Base-by-base conservation (phyloP, 179 eudicot genomes). In the Amaranthus tricolor region DNA sequence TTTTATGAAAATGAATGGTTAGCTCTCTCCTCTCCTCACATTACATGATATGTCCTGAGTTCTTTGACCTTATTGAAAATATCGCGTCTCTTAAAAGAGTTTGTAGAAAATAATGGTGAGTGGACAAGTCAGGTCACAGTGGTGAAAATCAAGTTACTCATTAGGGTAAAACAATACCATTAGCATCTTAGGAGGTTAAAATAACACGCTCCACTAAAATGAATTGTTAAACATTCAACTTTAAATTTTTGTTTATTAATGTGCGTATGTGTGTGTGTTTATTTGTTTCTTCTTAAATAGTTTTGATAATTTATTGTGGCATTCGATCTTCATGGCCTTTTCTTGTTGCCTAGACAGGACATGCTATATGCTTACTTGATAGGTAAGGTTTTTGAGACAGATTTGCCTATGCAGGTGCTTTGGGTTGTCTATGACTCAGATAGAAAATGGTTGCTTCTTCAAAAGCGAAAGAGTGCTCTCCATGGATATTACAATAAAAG, bases 401-500 rank as follows among this genome's bases (percentile, higher is more conserved):
- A 24, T 77, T 68, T 63, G 80, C 68, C 64, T 74, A 61, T 86
- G 74, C 83, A 96, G 99, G 88, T 86, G 66, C 91, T 96, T 70
- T 91, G 97, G 98, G 84, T 91, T 54, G 85, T 96, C 57, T 89
- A 85, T 68, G 98, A 91, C 75, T 84, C 91, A 86, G 99, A 96
- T 79, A 90, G 74, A 53, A 96, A 94, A 83, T 96, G 99, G 99
- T 74, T 94, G 79, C 91, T 96, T 68, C 96, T 96, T 66, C 97
- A 90, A 83, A 96, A 96, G 85, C 83, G 97, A 53, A 96, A 96
- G 84, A 89, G 75, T 90, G 99, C 94, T 71, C 96, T 96, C 11
- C 79, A 79, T 80, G 73, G 83, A n/a, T 89, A 96, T 80, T 96
- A 94, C 81, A 86, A 79, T 52, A 96, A 86, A 89, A 89, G 96